A percentile compares a stretch with the other conserved stretches of the same genome.
Conservation (phyloP, 306 rosid species). For the Dicorynia guianensis region DNA sequence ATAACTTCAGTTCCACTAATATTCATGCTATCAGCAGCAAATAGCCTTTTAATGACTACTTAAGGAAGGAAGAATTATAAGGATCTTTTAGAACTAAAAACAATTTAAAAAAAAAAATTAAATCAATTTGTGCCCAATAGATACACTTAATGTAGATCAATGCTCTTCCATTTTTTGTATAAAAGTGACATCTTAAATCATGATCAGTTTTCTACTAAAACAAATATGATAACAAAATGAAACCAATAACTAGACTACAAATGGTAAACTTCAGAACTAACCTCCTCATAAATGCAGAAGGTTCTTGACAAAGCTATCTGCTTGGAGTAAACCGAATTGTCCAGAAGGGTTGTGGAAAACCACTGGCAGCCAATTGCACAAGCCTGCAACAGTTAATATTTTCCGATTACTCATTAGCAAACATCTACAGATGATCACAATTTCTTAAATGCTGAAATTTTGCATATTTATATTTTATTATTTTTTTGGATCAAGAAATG, state of each 20-base stretch:
- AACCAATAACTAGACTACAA: slow-evolving; percentile 37
- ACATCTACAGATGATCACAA: slow-evolving; percentile 27
- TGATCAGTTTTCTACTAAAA: slow-evolving; percentile 15
- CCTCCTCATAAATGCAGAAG: slow-evolving; percentile 91
- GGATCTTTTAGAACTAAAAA: too few relatives aligned
- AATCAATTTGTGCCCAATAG: too few relatives aligned
- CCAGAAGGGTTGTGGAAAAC: slow-evolving; percentile 68
- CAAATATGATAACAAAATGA: slow-evolving; percentile 30
- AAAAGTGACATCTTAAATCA: slow-evolving; percentile 20
- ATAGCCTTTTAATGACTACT: neutral
- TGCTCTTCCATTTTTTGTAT: neutral
- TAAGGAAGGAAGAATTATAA: too few relatives aligned
- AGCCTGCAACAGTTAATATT: slow-evolving; percentile 55
- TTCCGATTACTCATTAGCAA: slow-evolving; percentile 26
- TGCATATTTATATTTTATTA: slow-evolving; percentile 16
- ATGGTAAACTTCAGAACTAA: slow-evolving; percentile 42
- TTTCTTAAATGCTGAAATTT: slow-evolving; percentile 14
- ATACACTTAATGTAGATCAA: neutral
- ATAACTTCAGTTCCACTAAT: neutral
- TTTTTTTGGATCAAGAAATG: slow-evolving; percentile 6
- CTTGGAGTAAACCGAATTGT: slow-evolving; percentile 53
- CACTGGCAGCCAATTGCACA: slow-evolving; percentile 80
- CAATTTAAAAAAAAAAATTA: too few relatives aligned
- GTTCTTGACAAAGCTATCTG: slow-evolving; percentile 88
- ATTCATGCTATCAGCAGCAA: neutral